Evolutionary conservation across 108 stramenopile species (phyloP).

Genomic region (Fragilaria crotonensis): DNA sequence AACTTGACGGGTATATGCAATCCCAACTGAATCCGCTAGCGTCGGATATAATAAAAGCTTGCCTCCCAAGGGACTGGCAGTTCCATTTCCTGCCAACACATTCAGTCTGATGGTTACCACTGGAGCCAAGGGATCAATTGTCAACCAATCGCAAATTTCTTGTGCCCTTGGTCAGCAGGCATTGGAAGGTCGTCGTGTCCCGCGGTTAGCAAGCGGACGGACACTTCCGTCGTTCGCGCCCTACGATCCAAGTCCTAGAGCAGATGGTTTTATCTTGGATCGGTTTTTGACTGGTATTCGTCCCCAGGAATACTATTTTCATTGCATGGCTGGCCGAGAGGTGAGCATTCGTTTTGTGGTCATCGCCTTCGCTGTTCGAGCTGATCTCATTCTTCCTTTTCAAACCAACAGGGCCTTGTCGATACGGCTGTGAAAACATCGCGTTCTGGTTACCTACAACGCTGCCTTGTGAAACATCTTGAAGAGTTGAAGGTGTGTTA

Average conservation of each 20-base stretch:
- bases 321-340: slow-evolving; percentile 99
- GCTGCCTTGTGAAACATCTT: slow-evolving; percentile 98
- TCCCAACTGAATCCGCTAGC: slow-evolving; percentile 88
- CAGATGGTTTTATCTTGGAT: slow-evolving; percentile 98
- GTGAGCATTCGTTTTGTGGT: slow-evolving; percentile 64
- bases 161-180: slow-evolving; percentile 99
- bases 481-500: slow-evolving; percentile 94
- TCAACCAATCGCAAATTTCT: slow-evolving; percentile 97
- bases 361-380: slow-evolving; percentile 88
- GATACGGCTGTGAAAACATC: slow-evolving; percentile 96
- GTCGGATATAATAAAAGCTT: slow-evolving; percentile 89
- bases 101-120: slow-evolving; percentile 98
- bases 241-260: slow-evolving; percentile 94
- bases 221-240: slow-evolving; percentile 96
- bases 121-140: slow-evolving; percentile 98
- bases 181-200: slow-evolving; percentile 98
- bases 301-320: slow-evolving; percentile 99
- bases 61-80: slow-evolving; percentile 91
- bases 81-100: slow-evolving; percentile 94
- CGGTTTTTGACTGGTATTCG: slow-evolving; percentile 96
- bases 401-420: slow-evolving; percentile 17
- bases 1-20: slow-evolving; percentile 94
- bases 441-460: slow-evolving; percentile 97
- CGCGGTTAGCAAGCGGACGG: slow-evolving; percentile 92
- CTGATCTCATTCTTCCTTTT: slow-evolving; percentile 44